Percentiles rank a stretch among this genome's conserved stretches.
These are phyloP conservation scores for Termitomyces sp. DNA, from an alignment of 768 basidiomycete species.

Conservation along the genomic window DNA sequence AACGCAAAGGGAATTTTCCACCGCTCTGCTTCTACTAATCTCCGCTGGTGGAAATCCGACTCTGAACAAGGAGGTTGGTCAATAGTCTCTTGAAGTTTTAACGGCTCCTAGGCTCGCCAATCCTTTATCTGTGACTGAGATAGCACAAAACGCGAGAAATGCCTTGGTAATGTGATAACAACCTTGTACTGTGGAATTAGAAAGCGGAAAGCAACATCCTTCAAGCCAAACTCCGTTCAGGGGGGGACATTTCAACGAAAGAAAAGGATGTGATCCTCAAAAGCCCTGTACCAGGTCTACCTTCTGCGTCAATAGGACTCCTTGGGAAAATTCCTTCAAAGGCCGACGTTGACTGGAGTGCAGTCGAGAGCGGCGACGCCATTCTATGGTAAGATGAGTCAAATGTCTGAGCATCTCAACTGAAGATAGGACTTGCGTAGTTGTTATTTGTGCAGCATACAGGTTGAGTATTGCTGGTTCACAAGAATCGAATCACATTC, in stretches of 20 bases:
- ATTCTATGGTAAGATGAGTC: not conserved
- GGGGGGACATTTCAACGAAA: not conserved
- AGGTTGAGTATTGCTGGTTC: constrained; percentile 11
- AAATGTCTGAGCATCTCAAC: not conserved
- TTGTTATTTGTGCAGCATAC: constrained; percentile 16
- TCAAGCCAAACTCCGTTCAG: not conserved
- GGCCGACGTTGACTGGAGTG: constrained; percentile 4
- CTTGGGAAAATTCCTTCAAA: not conserved
- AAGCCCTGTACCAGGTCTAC: not conserved
- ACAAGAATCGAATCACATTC: not conserved
- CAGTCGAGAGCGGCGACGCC: constrained; percentile 7
- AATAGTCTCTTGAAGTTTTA: not conserved
- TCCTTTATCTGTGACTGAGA: not conserved
- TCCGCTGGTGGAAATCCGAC: not conserved
- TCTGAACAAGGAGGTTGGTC: not conserved
- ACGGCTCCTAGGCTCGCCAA: not conserved
- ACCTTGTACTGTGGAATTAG: not conserved
- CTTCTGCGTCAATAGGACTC: not conserved
- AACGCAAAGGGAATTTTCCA: not conserved
- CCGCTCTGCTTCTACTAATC: not conserved
- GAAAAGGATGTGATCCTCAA: not conserved
- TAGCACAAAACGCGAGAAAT: not conserved
- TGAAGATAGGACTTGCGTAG: constrained; percentile 10
- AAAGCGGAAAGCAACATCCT: not conserved
- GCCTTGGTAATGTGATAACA: not conserved